Base-by-base conservation (phyloP, 2,329 filamentous ascomycete species). In the Mycosphaerella arachidis region DNA sequence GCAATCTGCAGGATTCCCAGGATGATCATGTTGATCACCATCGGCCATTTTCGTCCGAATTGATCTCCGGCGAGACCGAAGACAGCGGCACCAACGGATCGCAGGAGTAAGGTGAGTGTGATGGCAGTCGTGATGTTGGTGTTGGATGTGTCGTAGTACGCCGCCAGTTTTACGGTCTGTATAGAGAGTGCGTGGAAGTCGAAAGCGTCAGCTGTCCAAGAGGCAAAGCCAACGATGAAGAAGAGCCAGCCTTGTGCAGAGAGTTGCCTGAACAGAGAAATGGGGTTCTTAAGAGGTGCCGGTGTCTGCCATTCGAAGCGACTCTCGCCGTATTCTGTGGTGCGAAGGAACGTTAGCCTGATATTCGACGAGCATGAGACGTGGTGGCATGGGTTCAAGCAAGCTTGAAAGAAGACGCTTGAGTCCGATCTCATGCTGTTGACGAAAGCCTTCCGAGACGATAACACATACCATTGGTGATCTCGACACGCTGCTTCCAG, bases 161-260 rank as follows among this genome's bases (percentile, higher is more conserved):
- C 74, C 4, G 83, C 82, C 27, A 92, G 78, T 75, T 91, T 91
- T 66, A 82, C 82, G 3, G 89, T 90, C 73, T 92, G 89, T 64
- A 93, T 90, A 4, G 86, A 89, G 8, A 93, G 80, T 29, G 90
- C 88, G 74, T 92, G 89, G 72, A 92, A 93, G 74, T 92, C 90
- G 72, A 92, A 93, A 3, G 90, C 89, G 72, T 93, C 90, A 58
- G 89, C 89, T 1, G 85, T 89, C 90, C 90, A 93, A 16, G 89
- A 86, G 35, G 82, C 74, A 70, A 92, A 86, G 3, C 89, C 90
- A 10, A 91, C 87, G 45, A 89, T 64, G 76, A 93, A 79, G 77
- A 90, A 92, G 16, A 89, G 70, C 89, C 90, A 93, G 71, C 89
- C 86, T 61, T 80, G 83, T 27, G 78, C 77, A 3, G 80, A 82